Base-by-base conservation (phyloP, 805 yeast species). In the Millerozyma miso region DNA sequence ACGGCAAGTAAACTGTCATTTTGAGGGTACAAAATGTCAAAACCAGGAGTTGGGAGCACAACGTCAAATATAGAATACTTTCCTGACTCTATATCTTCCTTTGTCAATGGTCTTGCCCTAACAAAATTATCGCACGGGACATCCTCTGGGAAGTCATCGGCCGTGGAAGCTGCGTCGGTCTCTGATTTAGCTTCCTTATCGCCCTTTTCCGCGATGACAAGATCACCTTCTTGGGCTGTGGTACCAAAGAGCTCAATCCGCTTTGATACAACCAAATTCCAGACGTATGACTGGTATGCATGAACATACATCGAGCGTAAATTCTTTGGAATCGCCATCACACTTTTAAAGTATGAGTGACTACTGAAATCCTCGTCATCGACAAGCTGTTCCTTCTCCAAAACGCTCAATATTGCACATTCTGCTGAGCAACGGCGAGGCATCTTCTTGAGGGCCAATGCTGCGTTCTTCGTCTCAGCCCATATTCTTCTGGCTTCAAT, bases 1-100 rank as follows among this genome's bases (percentile, higher is more conserved):
- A 79, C 77, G 33, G 80, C 71, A 52, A 69, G 71, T 37, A 88
- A 66, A 34, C 73, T 62, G 41, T 72, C 73, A 55, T 88, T 85
- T 8, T 74, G 67, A 4, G 99, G 99, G 57, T 93, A 93, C 12
- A 73, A 58, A n/a, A 93, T 79, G 58, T 89, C 97, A 60, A 81
- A 89, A 0, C 99, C 99, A 2, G 99, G 99, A 0, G 96, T 79
- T n/a, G 99, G 98, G 42, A 93, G 70, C 2, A 95, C 96, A 20
- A 93, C 74, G 62, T 93, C 98, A 56, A 76, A 82, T 29, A 91
- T 84, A 10, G 84, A 63, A 58, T 74, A 86, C 41, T 73, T 76
- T 0, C 78, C 78, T 2, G 68, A 42, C 3, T 69, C 77, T 18
- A 83, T 67, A 45, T 91, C 98, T 44, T 81, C 88, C 42, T 77